Percentiles rank a stretch among this genome's conserved stretches.
phyloP scores from a whole-genome alignment of 2,329 filamentous ascomycete species.

The Aspergillus alliaceus region DNA sequence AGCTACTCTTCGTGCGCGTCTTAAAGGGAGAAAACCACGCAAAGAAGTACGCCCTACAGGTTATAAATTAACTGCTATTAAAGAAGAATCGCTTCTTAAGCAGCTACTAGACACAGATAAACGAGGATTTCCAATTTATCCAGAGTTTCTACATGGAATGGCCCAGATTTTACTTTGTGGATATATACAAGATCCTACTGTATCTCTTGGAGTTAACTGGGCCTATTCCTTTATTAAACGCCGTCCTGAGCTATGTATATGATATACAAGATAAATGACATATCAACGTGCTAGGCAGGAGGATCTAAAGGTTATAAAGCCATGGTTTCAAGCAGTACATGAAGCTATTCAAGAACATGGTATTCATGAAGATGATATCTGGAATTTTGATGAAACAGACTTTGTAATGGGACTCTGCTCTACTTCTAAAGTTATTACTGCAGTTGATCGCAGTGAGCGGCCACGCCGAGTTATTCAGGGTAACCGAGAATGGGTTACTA shows the following conservation, averaged over 20 bases:
- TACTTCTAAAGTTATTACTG: no score
- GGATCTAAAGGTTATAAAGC: no score
- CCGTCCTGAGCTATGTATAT: not conserved
- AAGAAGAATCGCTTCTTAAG: not conserved
- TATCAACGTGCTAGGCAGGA: not conserved
- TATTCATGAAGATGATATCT: no score
- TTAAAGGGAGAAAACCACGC: not conserved
- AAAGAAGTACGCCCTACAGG: not conserved
- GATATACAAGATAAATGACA: not conserved
- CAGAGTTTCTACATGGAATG: not conserved
- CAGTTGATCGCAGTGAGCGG: no score
- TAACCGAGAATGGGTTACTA: no score
- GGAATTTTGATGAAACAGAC: no score
- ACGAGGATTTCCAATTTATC: not conserved
- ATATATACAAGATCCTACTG: no score
- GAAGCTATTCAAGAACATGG: no score
- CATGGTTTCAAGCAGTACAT: no score
- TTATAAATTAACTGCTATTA: not conserved
- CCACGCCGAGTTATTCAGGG: no score
- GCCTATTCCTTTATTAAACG: not conserved
- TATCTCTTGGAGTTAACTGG: no score
- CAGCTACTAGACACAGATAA: not conserved
- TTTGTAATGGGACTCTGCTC: no score
- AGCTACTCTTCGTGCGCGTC: not conserved
- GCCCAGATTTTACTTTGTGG: not conserved